Evolutionary conservation across 2,329 filamentous ascomycete genomes (phyloP).

Genomic region (Sclerotinia borealis): DNA sequence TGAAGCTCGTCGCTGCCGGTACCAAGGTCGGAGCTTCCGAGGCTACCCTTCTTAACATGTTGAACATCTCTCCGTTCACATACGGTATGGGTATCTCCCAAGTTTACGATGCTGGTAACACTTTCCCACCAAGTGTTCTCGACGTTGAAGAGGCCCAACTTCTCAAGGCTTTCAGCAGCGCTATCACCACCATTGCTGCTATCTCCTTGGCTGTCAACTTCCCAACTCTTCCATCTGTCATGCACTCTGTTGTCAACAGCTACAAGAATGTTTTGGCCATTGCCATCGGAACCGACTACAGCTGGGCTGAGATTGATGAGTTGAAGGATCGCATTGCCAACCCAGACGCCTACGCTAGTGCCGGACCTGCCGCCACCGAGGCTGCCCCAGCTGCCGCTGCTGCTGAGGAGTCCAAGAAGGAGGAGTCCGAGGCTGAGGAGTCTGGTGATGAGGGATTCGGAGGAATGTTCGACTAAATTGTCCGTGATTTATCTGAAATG

Average conservation of each 20-base stretch:
- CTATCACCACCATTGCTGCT: conserved; percentile 80
- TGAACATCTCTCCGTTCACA: conserved; percentile 99
- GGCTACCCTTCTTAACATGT: conserved; percentile 97
- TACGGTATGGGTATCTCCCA: conserved; percentile 96
- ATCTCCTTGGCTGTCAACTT: conserved; percentile 91
- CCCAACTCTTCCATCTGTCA: conserved; percentile 92
- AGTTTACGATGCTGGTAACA: conserved; percentile 97
- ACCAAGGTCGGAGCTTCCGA: conserved; percentile 97
- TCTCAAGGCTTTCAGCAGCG: conserved; percentile 71
- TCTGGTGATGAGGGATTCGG: conserved; percentile 62
- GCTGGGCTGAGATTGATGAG: conserved; percentile 92
- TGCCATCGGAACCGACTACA: conserved; percentile 83
- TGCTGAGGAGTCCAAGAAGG: conserved; percentile 49
- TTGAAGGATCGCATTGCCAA: conserved; percentile 99
- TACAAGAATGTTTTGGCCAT: conserved; percentile 97
- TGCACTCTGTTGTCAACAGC: conserved; percentile 92
- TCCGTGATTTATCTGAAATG: conserved; percentile 24
- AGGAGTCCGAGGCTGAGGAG: conserved; percentile 61
- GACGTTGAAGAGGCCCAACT: conserved; percentile 96
- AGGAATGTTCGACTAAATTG: conserved; percentile 65
- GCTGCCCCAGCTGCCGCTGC: conserved; percentile 45
- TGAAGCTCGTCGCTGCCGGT: conserved; percentile 93
- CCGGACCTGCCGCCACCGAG: conserved; percentile 64
- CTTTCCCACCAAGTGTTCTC: conserved; percentile 77
- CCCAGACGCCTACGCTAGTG: conserved; percentile 88